Evolutionary conservation across 257 asterid species (phyloP), one percentile per base, ranked within the genome.

Genomic region (Rehmannia glutinosa): DNA sequence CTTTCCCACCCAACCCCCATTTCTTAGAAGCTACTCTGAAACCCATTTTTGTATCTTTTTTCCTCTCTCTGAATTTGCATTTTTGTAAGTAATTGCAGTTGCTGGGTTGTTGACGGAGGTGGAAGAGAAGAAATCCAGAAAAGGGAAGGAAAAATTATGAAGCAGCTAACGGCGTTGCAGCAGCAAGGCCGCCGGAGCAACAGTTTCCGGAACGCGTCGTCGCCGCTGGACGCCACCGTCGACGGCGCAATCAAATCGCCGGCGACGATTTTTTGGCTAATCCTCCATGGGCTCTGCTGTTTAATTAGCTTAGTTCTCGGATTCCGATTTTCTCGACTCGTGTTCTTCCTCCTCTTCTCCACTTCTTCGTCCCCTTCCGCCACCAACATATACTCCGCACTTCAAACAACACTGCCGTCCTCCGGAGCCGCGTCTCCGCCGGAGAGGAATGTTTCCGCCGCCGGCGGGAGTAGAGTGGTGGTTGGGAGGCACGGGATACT

Each of bases 401-500:
- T 75, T 12, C 76, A 28, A 9, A 57, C 73, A 8, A 53, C 71
- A 19, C 17, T 35, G 63, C 69, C 74, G 65, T 51, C 64, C 13
- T 24, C 73, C 65, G 46, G 16, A 23, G 61, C 10, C 58, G 66
- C 70, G 49, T 74, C 65, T 13, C 69, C 76, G 52, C 73, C 69
- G 54, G 82, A 58, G 62, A 62, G 68, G 65, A 87, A 84, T 59
- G 5, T 27, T 15, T 74, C 88, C 59, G 65, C 42, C 51, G 71
- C 19, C 27, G 64, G 68, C 50, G 73, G 84, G 32, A 86, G 95
- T 36, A 55, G 87, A 57, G 99, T 94, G 69, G 97, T 94, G 72
- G 99, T 91, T 2, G 99, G 99, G 43, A 71, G 99, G 81, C 99
- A 94, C 59, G 97, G 97, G 76, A 94, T 94, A 41, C 77, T 85